Conservation (phyloP, 1,284 basidiomycete genomes). For the Trichosporon faecale region DNA sequence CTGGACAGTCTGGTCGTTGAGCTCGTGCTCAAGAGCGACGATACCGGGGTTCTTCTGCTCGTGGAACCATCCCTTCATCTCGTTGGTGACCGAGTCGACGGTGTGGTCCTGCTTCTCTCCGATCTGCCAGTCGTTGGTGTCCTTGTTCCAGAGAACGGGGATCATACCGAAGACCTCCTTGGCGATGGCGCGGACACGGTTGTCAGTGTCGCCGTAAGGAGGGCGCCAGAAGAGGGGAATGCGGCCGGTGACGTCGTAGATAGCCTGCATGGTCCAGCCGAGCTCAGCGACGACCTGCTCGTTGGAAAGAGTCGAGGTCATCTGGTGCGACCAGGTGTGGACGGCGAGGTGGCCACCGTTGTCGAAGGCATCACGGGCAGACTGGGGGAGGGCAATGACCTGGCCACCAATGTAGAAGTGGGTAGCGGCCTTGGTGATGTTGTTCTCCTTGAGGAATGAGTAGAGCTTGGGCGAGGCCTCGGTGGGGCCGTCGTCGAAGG, state of each 20-base stretch:
- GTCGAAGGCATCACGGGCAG: conserved; percentile 30
- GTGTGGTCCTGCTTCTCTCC: conserved; percentile 37
- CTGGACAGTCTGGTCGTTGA: conserved; percentile 35
- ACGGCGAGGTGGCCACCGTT: conserved; percentile 51
- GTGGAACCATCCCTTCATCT: conserved; percentile 32
- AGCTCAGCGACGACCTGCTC: conserved; percentile 59
- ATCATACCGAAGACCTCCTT: conserved; percentile 51
- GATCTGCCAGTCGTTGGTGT: conserved; percentile 52
- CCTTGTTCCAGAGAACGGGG: conserved; percentile 50
- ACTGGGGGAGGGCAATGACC: conserved; percentile 26
- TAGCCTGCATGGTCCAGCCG: conserved; percentile 54
- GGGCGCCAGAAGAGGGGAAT: conserved; percentile 52
- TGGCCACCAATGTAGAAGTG: conserved; percentile 52
- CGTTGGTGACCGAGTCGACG: conserved; percentile 26
- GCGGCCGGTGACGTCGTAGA: conserved; percentile 46
- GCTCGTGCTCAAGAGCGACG: conserved; percentile 44
- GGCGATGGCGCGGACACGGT: conserved; percentile 57
- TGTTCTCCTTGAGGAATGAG: conserved; percentile 55
- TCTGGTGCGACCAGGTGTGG: conserved; percentile 58
- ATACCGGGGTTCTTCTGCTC: conserved; percentile 40
- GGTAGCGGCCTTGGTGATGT: conserved; percentile 55
- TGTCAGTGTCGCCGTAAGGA: conserved; percentile 55
- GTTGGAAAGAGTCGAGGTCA: conserved; percentile 57
- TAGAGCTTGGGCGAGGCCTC: conserved; percentile 55
- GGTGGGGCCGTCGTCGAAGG: conserved; percentile 58